Percentiles rank a stretch among this genome's conserved stretches.
Evolutionary conservation across 345 rosid genomes (phyloP).

Genomic region (Eutrema heterophyllum): DNA sequence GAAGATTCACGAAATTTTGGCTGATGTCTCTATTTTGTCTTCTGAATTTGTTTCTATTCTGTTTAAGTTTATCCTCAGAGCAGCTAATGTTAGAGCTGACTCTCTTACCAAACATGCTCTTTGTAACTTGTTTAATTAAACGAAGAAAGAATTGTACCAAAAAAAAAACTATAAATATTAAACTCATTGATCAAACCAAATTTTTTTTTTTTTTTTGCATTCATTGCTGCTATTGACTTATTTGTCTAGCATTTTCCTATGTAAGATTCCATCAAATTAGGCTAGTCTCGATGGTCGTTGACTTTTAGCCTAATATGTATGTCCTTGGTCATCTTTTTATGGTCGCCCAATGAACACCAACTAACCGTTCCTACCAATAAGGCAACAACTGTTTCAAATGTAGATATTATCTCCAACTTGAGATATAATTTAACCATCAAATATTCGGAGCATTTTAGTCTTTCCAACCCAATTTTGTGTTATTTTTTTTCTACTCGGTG

Average conservation of each 20-base stretch:
- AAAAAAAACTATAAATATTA: not conserved
- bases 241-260: not conserved
- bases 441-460: not conserved
- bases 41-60: too few species aligned
- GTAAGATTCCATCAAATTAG: constrained; percentile 10
- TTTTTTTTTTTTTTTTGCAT: not conserved
- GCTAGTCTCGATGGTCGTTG: constrained; percentile 5
- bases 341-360: not conserved
- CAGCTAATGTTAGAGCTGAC: too few species aligned
- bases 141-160: too few species aligned
- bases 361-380: not conserved
- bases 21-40: too few species aligned
- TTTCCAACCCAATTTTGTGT: not conserved
- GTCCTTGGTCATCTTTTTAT: not conserved
- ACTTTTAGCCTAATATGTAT: not conserved
- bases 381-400: not conserved
- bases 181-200: constrained; percentile 6
- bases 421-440: not conserved
- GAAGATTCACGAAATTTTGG: too few species aligned
- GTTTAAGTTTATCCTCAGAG: too few species aligned
- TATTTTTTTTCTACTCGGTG: not conserved
- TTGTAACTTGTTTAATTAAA: too few species aligned
- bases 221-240: not conserved
- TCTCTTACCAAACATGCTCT: too few species aligned
- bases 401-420: not conserved